phyloP scores from a whole-genome alignment of 2,329 filamentous ascomycete genomes.

The Gliomastix tumulicola region DNA sequence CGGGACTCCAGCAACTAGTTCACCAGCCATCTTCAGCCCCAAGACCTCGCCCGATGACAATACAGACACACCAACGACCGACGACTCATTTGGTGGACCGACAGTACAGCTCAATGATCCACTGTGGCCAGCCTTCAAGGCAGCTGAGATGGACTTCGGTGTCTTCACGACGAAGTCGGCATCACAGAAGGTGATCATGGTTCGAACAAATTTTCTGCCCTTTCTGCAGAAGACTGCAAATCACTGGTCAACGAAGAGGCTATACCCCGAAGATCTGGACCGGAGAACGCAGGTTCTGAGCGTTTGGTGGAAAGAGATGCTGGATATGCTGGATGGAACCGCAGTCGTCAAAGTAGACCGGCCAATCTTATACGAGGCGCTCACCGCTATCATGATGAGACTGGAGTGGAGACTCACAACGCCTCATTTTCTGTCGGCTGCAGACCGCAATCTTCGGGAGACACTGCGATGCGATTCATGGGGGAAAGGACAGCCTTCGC shows the following conservation, averaged over 20 bases:
- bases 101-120: too few relatives aligned
- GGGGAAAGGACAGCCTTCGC: conserved; percentile 31
- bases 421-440: conserved; percentile 57
- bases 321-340: conserved; percentile 74
- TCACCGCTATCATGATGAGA: conserved; percentile 77
- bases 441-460: conserved; percentile 44
- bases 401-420: conserved; percentile 79
- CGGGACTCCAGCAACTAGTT: too few relatives aligned
- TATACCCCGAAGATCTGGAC: conserved; percentile 78
- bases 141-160: conserved; percentile 39
- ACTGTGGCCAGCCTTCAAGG: conserved; percentile 48
- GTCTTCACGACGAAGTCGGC: conserved; percentile 67
- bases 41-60: conserved; percentile 29
- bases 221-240: conserved; percentile 66
- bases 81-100: conserved; percentile 39
- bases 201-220: conserved; percentile 66
- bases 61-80: conserved; percentile 27
- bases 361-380: conserved; percentile 70
- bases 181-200: conserved; percentile 66
- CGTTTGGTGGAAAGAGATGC: conserved; percentile 81
- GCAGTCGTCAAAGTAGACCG: conserved; percentile 79
- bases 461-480: conserved; percentile 7
- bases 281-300: conserved; percentile 72
- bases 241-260: conserved; percentile 55
- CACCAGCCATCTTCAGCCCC: too few relatives aligned